Evolutionary conservation across 164 flowering plant species (phyloP).

Genomic region (Tinospora cordifolia): DNA sequence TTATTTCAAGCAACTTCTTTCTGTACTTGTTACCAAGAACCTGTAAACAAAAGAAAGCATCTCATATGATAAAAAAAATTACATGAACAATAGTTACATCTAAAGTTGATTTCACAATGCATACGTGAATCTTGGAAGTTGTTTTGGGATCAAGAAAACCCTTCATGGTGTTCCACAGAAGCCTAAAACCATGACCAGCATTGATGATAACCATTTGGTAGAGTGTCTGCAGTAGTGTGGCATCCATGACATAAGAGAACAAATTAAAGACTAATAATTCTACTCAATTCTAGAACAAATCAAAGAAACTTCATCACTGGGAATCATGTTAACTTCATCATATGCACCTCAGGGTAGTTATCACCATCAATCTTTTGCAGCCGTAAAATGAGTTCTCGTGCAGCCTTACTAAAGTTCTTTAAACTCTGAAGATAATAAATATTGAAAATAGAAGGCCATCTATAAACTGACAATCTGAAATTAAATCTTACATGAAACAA

Average conservation of each 20-base stretch:
- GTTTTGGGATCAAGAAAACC: slow-evolving; percentile 80
- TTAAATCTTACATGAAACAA: not conserved
- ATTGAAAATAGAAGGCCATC: not conserved
- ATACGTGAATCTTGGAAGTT: slow-evolving; percentile 83
- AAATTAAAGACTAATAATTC: too few relatives aligned
- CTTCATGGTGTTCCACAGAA: slow-evolving; percentile 82
- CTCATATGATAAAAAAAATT: too few relatives aligned
- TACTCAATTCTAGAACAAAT: too few relatives aligned
- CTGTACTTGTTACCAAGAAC: slow-evolving; percentile 86
- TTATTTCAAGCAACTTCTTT: slow-evolving; percentile 79
- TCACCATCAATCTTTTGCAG: slow-evolving; percentile 88
- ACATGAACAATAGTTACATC: too few relatives aligned
- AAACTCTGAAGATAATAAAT: slow-evolving; percentile 32
- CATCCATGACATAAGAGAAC: too few relatives aligned
- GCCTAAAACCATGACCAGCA: slow-evolving; percentile 93
- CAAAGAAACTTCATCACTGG: too few relatives aligned
- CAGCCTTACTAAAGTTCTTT: slow-evolving; percentile 70
- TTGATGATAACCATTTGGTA: slow-evolving; percentile 85
- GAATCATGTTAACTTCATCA: too few relatives aligned
- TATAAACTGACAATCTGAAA: not conserved
- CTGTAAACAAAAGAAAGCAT: slow-evolving; percentile 31
- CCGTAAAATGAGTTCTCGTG: slow-evolving; percentile 63
- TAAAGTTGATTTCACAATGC: too few relatives aligned
- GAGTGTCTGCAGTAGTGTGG: slow-evolving; percentile 81
- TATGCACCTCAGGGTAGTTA: slow-evolving; percentile 76